These are phyloP conservation scores for Rutidosis leptorrhynchoides DNA, from an alignment of 129 eudicot genomes.

Conservation along the genomic window DNA sequence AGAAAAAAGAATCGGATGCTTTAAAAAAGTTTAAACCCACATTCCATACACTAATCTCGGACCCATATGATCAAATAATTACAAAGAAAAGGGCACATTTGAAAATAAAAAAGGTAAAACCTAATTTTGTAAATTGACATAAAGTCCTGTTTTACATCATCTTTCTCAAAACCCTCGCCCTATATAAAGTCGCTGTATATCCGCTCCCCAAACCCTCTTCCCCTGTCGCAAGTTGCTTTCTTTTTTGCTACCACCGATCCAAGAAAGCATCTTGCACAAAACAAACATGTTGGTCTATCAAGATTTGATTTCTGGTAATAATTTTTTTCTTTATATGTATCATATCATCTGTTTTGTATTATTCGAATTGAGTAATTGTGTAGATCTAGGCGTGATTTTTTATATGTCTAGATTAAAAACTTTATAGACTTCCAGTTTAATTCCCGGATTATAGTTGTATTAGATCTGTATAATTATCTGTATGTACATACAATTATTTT, in stretches of 20 bases:
- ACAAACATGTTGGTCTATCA: constrained; percentile 63
- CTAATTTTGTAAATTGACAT: constrained; percentile 20
- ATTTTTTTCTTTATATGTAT: not conserved
- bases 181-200: constrained; percentile 26
- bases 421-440: not conserved
- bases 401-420: constrained; percentile 2
- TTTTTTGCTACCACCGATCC: constrained; percentile 21
- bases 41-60: not conserved
- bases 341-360: not conserved
- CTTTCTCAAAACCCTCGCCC: constrained; percentile 29
- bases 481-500: not conserved
- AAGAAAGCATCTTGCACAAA: constrained; percentile 28
- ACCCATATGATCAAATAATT: constrained; percentile 25
- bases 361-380: not conserved
- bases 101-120: not conserved
- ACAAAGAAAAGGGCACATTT: constrained; percentile 10
- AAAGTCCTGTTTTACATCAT: constrained; percentile 6
- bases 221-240: constrained; percentile 23
- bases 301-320: constrained; percentile 52
- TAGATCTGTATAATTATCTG: constrained; percentile 25
- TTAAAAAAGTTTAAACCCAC: not conserved
- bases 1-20: constrained; percentile 15
- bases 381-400: constrained; percentile 12
- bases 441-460: constrained; percentile 18
- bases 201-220: constrained; percentile 34